A percentile compares a stretch with the other conserved stretches of the same genome.
These are phyloP conservation scores for Russula emetica DNA, from an alignment of 768 basidiomycete species.

Conservation along the genomic window DNA sequence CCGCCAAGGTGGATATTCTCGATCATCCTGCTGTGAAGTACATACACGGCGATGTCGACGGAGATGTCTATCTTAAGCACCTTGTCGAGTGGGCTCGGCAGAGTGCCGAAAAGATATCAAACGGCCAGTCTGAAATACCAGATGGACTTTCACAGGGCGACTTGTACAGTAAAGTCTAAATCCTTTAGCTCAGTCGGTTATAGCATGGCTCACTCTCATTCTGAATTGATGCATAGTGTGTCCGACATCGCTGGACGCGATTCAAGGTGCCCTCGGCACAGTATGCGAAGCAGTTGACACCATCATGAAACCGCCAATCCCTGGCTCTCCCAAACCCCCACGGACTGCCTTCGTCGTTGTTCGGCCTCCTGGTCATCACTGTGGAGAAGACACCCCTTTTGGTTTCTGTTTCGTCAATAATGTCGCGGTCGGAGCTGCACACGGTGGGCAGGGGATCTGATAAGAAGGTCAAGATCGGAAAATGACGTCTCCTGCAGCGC, in stretches of 20 bases:
- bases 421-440: constrained; percentile 82
- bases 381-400: constrained; percentile 81
- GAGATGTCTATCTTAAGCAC: constrained; percentile 62
- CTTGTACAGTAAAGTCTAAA: constrained; percentile 61
- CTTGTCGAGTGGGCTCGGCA: constrained; percentile 56
- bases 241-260: constrained; percentile 66
- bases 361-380: constrained; percentile 92
- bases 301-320: constrained; percentile 37
- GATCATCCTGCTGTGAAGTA: constrained; percentile 64
- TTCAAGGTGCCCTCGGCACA: constrained; percentile 77
- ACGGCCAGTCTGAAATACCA: constrained; percentile 73
- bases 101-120: constrained; percentile 56
- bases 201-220: background rate
- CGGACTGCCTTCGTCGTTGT: constrained; percentile 72
- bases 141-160: constrained; percentile 68
- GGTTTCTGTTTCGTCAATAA: constrained; percentile 98
- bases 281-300: constrained; percentile 85
- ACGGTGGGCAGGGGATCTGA: constrained; percentile 50
- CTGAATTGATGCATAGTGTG: constrained; percentile 57
- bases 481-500: constrained; percentile 48
- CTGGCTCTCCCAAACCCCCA: constrained; percentile 8
- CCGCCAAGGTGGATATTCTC: constrained; percentile 51
- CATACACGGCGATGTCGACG: constrained; percentile 65
- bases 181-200: background rate
- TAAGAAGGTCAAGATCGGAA: background rate